A percentile compares a stretch with the other conserved stretches of the same genome.
These are phyloP conservation scores for Aspergillus fumigatiaffinis DNA, from an alignment of 2,329 filamentous ascomycete genomes.

Conservation along the genomic window DNA sequence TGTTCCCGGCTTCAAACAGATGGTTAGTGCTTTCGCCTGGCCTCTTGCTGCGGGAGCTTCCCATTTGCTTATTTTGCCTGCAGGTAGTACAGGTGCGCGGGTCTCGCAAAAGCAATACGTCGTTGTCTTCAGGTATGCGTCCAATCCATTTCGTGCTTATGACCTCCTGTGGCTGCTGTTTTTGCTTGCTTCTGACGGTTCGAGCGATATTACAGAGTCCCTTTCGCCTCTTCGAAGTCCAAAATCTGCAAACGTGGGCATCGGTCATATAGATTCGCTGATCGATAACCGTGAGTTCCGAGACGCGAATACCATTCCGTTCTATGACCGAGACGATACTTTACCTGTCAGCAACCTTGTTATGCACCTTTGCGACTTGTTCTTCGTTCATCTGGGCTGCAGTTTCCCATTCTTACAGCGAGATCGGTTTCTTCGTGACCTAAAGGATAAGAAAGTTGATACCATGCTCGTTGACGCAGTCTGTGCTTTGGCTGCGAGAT, in stretches of 20 bases:
- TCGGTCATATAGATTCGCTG: constrained; percentile 16
- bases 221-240: constrained; percentile 34
- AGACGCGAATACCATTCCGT: constrained; percentile 52
- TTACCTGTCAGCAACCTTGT: constrained; percentile 71
- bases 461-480: constrained; percentile 83
- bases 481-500: constrained; percentile 75
- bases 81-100: constrained; percentile 56
- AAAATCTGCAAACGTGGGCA: constrained; percentile 18
- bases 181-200: not conserved
- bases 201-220: constrained; percentile 24
- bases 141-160: not conserved
- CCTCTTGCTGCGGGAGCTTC: not conserved
- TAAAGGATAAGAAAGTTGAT: constrained; percentile 77
- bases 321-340: constrained; percentile 71
- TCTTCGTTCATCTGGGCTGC: constrained; percentile 78
- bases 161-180: not conserved
- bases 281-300: constrained; percentile 26
- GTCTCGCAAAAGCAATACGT: constrained; percentile 38
- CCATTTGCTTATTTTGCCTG: constrained; percentile 48
- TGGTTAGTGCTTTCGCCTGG: constrained; percentile 53
- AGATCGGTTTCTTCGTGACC: constrained; percentile 67
- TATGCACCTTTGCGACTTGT: constrained; percentile 70
- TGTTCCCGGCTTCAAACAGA: constrained; percentile 87
- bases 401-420: constrained; percentile 79
- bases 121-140: constrained; percentile 35